Percentiles rank a stretch among this genome's conserved stretches.
phyloP scores from a whole-genome alignment of 2,329 filamentous ascomycete species.

The Lecanicillium sp. region DNA sequence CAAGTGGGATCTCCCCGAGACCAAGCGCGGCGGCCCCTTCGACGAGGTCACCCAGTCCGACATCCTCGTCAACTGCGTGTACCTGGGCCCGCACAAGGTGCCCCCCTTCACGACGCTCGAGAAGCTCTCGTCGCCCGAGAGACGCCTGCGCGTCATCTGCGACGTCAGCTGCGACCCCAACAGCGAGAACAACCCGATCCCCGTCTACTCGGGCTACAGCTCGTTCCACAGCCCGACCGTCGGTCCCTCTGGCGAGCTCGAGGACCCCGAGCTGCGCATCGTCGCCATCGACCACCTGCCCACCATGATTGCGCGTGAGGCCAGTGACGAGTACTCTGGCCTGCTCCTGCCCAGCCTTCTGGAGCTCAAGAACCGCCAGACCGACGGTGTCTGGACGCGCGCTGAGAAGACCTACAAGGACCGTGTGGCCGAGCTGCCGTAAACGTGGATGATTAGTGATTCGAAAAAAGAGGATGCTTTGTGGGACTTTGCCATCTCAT shows the following conservation, averaged over 20 bases:
- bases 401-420: constrained; percentile 75
- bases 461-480: too few relatives aligned
- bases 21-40: constrained; percentile 64
- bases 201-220: constrained; percentile 73
- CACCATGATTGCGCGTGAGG: constrained; percentile 72
- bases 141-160: constrained; percentile 71
- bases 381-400: constrained; percentile 67
- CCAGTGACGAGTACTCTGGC: constrained; percentile 73
- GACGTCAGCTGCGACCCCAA: constrained; percentile 69
- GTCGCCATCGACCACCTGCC: constrained; percentile 82
- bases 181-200: constrained; percentile 61
- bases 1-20: constrained; percentile 72
- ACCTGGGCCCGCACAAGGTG: constrained; percentile 45
- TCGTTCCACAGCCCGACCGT: constrained; percentile 80
- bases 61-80: constrained; percentile 83
- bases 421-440: constrained; percentile 29
- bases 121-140: constrained; percentile 49
- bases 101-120: constrained; percentile 69
- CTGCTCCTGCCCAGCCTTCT: constrained; percentile 71
- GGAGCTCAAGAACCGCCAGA: constrained; percentile 65
- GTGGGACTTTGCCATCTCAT: too few relatives aligned
- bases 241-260: constrained; percentile 53
- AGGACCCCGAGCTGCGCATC: constrained; percentile 59
- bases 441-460: neutral
- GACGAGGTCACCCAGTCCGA: constrained; percentile 65